These are phyloP conservation scores for Pyrenophora seminiperda DNA, from an alignment of 2,329 filamentous ascomycete species.

Conservation along the genomic window DNA sequence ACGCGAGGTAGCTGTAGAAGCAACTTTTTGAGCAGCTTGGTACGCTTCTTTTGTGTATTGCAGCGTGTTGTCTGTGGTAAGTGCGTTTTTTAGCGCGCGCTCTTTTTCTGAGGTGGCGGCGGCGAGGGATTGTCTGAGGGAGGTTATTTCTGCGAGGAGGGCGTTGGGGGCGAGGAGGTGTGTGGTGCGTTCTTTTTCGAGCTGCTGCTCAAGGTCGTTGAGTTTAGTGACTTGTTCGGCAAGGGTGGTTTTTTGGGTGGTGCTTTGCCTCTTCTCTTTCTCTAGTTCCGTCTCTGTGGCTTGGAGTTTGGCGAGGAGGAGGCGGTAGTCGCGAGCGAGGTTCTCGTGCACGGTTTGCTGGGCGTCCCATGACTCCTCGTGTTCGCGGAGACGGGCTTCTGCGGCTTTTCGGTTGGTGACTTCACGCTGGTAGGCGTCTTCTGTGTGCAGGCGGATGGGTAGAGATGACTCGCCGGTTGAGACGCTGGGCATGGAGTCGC, in stretches of 20 bases:
- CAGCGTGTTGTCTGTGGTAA: conserved; percentile 50
- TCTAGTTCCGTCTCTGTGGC: conserved; percentile 23
- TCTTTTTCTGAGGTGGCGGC: conserved; percentile 22
- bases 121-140: conserved; percentile 32
- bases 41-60: conserved; percentile 65
- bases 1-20: conserved; percentile 12
- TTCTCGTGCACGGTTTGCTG: conserved; percentile 40
- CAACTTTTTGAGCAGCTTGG: conserved; percentile 38
- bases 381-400: conserved; percentile 22
- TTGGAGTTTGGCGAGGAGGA: conserved; percentile 26
- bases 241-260: too few relatives aligned
- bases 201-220: conserved; percentile 18
- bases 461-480: conserved; percentile 18
- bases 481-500: conserved; percentile 49
- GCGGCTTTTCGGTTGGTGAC: conserved; percentile 15
- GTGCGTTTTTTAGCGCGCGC: conserved; percentile 40
- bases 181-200: conserved; percentile 26
- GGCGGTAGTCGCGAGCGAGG: conserved; percentile 22
- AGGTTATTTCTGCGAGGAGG: conserved; percentile 31
- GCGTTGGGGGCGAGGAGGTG: conserved; percentile 29
- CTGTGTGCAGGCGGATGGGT: conserved; percentile 11
- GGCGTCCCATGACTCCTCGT: conserved; percentile 24
- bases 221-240: too few relatives aligned
- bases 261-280: conserved; percentile 16
- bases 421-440: conserved; percentile 12